phyloP scores from a whole-genome alignment of 768 basidiomycete genomes.

The Calvatia gigantea region DNA sequence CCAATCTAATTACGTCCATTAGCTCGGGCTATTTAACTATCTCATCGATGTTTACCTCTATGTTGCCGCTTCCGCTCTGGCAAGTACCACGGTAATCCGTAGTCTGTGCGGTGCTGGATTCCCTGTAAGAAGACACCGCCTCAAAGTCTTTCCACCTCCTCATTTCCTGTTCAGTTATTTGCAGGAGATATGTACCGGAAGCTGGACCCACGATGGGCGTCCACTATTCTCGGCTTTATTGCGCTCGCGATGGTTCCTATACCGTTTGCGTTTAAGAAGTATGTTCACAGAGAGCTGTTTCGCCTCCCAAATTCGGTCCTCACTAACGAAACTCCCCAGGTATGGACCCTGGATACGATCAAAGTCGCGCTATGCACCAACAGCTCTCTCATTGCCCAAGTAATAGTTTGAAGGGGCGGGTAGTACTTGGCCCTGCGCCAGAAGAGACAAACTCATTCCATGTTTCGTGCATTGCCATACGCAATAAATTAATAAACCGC shows the following conservation, averaged over 20 bases:
- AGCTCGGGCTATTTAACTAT: constrained; percentile 58
- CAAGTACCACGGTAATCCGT: constrained; percentile 48
- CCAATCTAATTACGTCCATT: neutral
- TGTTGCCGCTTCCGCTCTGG: constrained; percentile 54
- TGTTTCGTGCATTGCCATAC: too few species aligned
- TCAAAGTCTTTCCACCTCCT: neutral
- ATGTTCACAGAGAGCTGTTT: constrained; percentile 8
- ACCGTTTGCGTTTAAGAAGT: constrained; percentile 44
- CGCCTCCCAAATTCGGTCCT: neutral
- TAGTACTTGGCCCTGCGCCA: neutral
- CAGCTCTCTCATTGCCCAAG: constrained; percentile 12
- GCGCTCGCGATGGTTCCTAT: constrained; percentile 51
- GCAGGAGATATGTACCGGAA: constrained; percentile 50
- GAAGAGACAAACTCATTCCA: too few species aligned
- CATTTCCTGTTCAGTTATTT: constrained; percentile 36
- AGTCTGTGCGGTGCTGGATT: constrained; percentile 52
- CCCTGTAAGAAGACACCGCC: constrained; percentile 30
- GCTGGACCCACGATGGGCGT: constrained; percentile 55
- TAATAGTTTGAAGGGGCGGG: neutral
- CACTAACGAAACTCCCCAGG: constrained; percentile 19
- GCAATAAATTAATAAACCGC: too few species aligned
- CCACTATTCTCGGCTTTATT: constrained; percentile 50
- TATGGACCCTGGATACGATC: constrained; percentile 40
- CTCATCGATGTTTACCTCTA: constrained; percentile 57
- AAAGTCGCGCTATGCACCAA: constrained; percentile 41